Base-by-base conservation (phyloP, 2,329 filamentous ascomycete genomes). In the Cladosporium sp. region DNA sequence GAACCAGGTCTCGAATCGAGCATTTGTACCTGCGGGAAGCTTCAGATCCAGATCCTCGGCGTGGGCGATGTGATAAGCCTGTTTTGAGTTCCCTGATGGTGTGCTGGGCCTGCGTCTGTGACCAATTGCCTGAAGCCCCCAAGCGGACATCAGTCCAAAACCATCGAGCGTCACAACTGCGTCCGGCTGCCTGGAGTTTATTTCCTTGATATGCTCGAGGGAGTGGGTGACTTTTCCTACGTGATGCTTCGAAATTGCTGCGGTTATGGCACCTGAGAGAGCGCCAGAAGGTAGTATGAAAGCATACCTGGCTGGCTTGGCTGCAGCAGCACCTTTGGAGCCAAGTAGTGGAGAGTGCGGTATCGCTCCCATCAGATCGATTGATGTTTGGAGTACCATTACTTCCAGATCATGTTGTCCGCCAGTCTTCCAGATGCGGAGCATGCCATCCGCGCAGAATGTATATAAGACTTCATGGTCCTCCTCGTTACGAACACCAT, bases 401-500 rank as follows among this genome's bases (percentile, higher is more conserved):
- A 90, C 86, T 61, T 92, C 88, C 14, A 89, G 82, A 23, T 88
- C 86, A 71, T 90, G 86, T 43, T 87, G 85, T 67, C 96, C 91
- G 5, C 88, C 88, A 10, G 89, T 85, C 0, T 90, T 89, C 94
- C 94, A 99, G 48, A 97, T 85, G 54, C 93, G 87, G 68, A 98
- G 81, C 58, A 89, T 82, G 65, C 90, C 88, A 75, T 99, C 95
- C 16, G 88, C 85, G 71, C 92, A 96, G 69, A 93, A 87, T 0
- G 95, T 97, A 75, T 97, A 98, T 1, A 99, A 84, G 0, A 96
- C 89, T 77, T 97, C 95, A 46, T 95, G 91, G 28, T 76, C 72
- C 34, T 75, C 74, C 10, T 76, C 73, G 8, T 70, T 68, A 63
- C 73, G 65, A 21, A 69, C 57, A 21, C 63, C 57, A 32, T 65